Percentiles rank a stretch among this genome's conserved stretches.
phyloP scores from a whole-genome alignment of 2,329 filamentous ascomycete genomes.

The Pestalotiopsis sp. region DNA sequence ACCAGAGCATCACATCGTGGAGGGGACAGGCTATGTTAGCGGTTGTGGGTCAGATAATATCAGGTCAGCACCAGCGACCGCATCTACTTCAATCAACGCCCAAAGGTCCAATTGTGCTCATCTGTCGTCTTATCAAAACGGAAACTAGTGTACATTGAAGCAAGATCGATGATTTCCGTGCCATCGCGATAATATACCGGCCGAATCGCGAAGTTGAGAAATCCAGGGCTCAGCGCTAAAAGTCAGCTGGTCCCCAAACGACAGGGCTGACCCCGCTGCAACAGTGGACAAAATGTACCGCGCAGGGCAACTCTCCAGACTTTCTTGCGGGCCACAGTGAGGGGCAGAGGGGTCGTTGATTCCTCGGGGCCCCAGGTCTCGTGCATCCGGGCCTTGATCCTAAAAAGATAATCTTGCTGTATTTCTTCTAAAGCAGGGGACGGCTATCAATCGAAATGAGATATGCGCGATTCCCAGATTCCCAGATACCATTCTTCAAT shows the following conservation, averaged over 20 bases:
- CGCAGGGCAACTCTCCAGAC: background rate
- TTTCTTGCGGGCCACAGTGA: background rate
- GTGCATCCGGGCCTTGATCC: too few species aligned
- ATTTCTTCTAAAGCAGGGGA: too few species aligned
- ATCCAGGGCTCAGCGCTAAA: background rate
- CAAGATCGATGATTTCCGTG: too few species aligned
- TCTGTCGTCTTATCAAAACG: background rate
- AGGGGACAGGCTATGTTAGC: background rate
- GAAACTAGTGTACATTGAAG: too few species aligned
- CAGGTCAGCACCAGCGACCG: background rate
- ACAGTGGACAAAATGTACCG: background rate
- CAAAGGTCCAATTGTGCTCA: background rate
- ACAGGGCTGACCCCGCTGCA: background rate
- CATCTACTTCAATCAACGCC: background rate
- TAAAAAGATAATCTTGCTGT: too few species aligned
- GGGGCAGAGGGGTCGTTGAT: background rate
- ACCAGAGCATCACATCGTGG: background rate
- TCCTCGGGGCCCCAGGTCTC: too few species aligned
- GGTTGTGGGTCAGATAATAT: background rate
- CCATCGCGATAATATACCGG: background rate
- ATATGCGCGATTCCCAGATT: too few species aligned
- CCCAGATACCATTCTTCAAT: too few species aligned
- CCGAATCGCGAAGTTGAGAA: background rate
- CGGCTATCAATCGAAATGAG: too few species aligned
- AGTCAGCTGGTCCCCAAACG: background rate